Evolutionary conservation across 2,329 filamentous ascomycete genomes (phyloP), one percentile per base, ranked within the genome.

Genomic region (Penicillium sp.): DNA sequence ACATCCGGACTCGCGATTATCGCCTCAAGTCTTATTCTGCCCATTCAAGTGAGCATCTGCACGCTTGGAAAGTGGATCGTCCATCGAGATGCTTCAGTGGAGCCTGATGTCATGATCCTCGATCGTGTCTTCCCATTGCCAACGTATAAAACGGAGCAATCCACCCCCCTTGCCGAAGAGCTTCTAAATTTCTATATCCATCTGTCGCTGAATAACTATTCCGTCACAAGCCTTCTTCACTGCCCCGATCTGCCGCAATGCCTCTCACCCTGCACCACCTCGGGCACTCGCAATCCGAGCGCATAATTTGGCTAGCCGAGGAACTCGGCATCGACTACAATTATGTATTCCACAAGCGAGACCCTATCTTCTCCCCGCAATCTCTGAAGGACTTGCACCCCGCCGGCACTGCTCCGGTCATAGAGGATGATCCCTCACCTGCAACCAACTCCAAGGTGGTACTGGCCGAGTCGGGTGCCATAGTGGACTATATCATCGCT

Each of bases 241-340:
- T 7, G 9, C 26, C 43, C n/a, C n/a, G n/a, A n/a, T n/a, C n/a
- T n/a, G 18, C 29, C 39, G 46, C 20, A 12, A 63, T 63, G 60
- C 57, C 59, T 13, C 32, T 63, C 15, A 62, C 52, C 20, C 51
- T 63, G 12, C 61, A 62, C 36, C 58, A 62, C 40, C 40, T 63
- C 15, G 52, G 55, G 30, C 48, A 51, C 21, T 62, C 59, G 21
- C 61, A 63, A 45, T 63, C 61, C 27, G 61, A 63, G 57, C 61
- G 61, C 30, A 59, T 63, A 7, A 50, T 63, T 37, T 63, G 61
- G 59, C 59, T 63, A 26, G 59, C 59, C 12, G 61, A 63, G 40
- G 60, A 63, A 27, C 60, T 63, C 30, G 48, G 46, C 34, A 37
- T 63, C 9, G 44, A 60, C 10, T 63, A 62, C 20, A 39, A 58